Evolutionary conservation across 2,329 filamentous ascomycete genomes (phyloP).

Genomic region (Apiospora sp.): DNA sequence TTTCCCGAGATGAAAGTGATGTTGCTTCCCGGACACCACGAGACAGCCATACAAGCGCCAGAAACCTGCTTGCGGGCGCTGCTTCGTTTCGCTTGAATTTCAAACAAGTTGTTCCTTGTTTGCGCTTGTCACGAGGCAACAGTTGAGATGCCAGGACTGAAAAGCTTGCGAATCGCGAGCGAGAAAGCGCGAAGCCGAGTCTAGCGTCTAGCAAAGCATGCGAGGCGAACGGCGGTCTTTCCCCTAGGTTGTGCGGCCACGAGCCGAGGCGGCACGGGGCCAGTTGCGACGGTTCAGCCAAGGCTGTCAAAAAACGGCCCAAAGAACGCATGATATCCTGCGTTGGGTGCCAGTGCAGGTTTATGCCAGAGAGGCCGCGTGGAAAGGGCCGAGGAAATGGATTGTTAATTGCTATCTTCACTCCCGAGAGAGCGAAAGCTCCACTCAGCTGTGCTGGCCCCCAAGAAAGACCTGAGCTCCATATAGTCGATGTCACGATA

Average conservation of each 20-base stretch:
- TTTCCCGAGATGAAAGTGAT: not conserved
- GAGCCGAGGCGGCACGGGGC: not conserved
- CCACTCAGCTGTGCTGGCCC: conserved; percentile 1
- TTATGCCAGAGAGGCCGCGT: not conserved
- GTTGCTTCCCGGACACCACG: not conserved
- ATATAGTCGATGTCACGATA: not conserved
- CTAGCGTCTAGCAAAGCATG: conserved; percentile 3
- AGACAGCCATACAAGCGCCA: not conserved
- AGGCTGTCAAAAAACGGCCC: not conserved
- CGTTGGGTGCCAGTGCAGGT: conserved; percentile 8
- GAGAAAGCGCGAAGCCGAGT: not conserved
- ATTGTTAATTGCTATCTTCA: not conserved
- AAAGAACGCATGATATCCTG: not conserved
- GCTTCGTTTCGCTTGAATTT: not conserved
- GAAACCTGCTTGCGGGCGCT: not conserved
- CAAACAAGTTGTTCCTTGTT: not conserved
- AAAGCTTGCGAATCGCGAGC: not conserved
- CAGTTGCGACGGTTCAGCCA: not conserved
- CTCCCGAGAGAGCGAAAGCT: not conserved
- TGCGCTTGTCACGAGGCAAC: not conserved
- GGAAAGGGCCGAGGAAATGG: conserved; percentile 4
- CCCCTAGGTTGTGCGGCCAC: not conserved
- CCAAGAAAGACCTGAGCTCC: not conserved
- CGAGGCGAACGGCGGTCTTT: not conserved
- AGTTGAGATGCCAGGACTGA: not conserved